Evolutionary conservation across 768 basidiomycete species (phyloP), one percentile per base, ranked within the genome.

Genomic region (Termitomyces bulborhizus): DNA sequence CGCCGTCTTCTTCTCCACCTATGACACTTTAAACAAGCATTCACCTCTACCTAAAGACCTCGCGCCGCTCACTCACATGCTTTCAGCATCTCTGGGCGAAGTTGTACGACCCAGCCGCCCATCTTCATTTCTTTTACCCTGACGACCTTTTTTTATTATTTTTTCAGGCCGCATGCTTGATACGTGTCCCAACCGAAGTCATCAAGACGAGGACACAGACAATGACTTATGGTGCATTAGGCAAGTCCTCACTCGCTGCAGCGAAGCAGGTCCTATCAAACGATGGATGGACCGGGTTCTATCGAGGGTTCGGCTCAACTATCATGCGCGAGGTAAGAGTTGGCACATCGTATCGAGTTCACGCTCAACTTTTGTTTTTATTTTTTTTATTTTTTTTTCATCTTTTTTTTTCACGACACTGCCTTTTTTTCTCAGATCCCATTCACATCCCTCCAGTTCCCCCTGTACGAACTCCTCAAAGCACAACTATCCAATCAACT

Each of bases 371-470:
- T 21, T 21, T 21, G 2, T 21, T 21, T 21, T 21, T 2, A 21
- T 21, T 21, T 21, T 21, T 21, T 21, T 21, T 21, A 21, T 21
- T 21, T 21, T 21, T 21, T 21, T 21, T 21, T n/a, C n/a, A n/a
- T n/a, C n/a, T n/a, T 21, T 21, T 21, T 21, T 21, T 21, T 21
- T 21, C 21, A 21, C 21, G 21, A 29, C 29, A 29, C 29, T 6
- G 29, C 29, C 29, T 29, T 29, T 34, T 29, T 34, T 11, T 42
- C 44, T 3, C 62, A 98, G 94, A 93, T 99, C 41, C 96, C 96
- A 1, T 98, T 98, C 75, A 94, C 93, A 2, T 94, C 92, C 1
- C 74, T 98, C 18, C 96, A 98, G 66, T 98, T 98, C 68, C 96
- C 97, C 3, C 71, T 98, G 24, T 99, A 98, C 64, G 97, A 98